Conservation (phyloP, 208 protist species). For the Leptomonas pyrrhocoris region DNA sequence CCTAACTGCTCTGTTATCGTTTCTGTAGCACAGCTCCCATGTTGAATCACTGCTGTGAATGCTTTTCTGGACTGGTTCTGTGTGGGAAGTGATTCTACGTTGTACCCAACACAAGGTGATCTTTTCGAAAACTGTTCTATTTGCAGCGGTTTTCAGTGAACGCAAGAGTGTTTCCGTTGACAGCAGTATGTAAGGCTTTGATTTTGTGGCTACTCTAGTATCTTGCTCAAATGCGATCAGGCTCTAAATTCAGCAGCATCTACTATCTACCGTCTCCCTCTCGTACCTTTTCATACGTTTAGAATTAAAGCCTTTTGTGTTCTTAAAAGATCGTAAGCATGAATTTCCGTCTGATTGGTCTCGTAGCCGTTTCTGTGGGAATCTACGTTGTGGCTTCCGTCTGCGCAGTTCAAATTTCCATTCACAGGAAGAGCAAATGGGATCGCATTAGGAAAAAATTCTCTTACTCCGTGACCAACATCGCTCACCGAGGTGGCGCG, state of each 20-base stretch:
- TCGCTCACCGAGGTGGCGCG: constrained; percentile 79
- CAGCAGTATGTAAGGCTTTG: too few relatives aligned
- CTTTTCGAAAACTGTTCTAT: too few relatives aligned
- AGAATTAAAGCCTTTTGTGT: constrained; percentile 4
- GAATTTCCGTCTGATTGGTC: constrained; percentile 6
- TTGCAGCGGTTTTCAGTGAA: too few relatives aligned
- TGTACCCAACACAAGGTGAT: too few relatives aligned
- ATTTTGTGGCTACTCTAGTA: too few relatives aligned
- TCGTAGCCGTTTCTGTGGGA: constrained; percentile 12
- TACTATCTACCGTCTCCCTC: not conserved
- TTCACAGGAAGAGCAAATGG: constrained; percentile 24
- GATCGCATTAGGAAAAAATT: constrained; percentile 56
- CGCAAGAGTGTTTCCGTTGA: too few relatives aligned
- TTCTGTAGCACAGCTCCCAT: too few relatives aligned
- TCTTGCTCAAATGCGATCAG: too few relatives aligned
- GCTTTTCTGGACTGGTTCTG: too few relatives aligned
- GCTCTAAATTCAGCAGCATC: not conserved
- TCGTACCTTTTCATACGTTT: not conserved
- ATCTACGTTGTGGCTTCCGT: constrained; percentile 26
- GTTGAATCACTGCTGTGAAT: too few relatives aligned
- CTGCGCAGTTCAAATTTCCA: constrained; percentile 24
- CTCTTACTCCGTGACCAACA: constrained; percentile 58
- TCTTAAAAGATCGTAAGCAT: not conserved
- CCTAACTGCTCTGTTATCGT: too few relatives aligned
- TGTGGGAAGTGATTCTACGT: too few relatives aligned